Conservation (phyloP, 257 asterid genomes). For the Solanum paucissectum region DNA sequence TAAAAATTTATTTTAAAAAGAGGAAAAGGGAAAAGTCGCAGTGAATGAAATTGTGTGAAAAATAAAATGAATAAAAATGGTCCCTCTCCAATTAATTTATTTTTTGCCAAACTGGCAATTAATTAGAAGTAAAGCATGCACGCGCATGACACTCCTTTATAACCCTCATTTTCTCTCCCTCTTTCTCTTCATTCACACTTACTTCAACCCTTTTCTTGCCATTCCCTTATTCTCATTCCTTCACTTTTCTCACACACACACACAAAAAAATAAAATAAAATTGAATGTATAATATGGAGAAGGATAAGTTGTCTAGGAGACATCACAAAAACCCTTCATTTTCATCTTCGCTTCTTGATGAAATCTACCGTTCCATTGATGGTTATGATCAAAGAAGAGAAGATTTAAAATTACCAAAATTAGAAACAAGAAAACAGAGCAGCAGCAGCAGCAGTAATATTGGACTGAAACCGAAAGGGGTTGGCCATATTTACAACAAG, state of each 20-base stretch:
- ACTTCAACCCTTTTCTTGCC: background rate
- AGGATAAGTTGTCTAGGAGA: conserved; percentile 26
- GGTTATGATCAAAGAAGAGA: conserved; percentile 18
- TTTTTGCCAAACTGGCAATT: conserved; percentile 10
- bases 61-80: background rate
- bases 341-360: conserved; percentile 77
- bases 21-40: background rate
- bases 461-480: background rate
- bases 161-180: background rate
- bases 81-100: background rate
- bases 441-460: background rate
- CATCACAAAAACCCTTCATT: conserved; percentile 42
- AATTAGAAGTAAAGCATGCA: conserved; percentile 6
- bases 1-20: too few species aligned
- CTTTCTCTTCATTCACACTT: background rate
- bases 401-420: conserved; percentile 3
- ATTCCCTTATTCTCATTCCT: background rate
- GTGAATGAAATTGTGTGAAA: background rate
- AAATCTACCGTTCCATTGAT: conserved; percentile 83
- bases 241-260: background rate
- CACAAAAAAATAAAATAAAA: too few species aligned
- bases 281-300: conserved; percentile 31
- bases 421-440: background rate
- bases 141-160: conserved; percentile 8
- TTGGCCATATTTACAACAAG: background rate